These are phyloP conservation scores for Aspergillus fumigatiaffinis DNA, from an alignment of 2,329 filamentous ascomycete species.

Conservation along the genomic window DNA sequence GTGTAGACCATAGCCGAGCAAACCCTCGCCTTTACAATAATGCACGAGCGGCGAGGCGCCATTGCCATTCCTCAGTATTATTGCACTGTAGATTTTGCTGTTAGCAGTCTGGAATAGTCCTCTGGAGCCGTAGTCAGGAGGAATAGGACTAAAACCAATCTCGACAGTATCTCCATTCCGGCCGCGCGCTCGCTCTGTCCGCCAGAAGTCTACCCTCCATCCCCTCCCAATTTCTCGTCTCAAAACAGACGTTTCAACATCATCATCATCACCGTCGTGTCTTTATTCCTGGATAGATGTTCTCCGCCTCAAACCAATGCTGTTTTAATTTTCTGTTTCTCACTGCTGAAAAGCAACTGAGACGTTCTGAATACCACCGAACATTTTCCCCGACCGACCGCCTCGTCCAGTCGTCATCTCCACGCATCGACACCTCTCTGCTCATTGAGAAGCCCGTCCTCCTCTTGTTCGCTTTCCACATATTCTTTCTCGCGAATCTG, in stretches of 20 bases:
- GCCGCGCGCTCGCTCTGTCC: not conserved
- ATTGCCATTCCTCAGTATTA: not conserved
- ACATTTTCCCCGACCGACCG: constrained; percentile 21
- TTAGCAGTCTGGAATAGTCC: not conserved
- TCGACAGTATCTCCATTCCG: not conserved
- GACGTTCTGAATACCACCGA: constrained; percentile 6
- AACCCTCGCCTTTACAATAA: not conserved
- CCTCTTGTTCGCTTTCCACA: constrained; percentile 6
- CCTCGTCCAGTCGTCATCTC: constrained; percentile 21
- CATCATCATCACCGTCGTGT: not conserved
- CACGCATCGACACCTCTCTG: constrained; percentile 16
- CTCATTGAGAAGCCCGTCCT: not conserved
- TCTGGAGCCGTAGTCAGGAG: not conserved
- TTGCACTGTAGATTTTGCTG: not conserved
- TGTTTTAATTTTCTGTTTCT: not conserved
- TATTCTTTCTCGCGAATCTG: constrained; percentile 5
- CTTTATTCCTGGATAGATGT: not conserved
- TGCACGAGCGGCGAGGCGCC: not conserved
- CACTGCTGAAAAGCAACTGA: constrained; percentile 5
- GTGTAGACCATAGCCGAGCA: not conserved
- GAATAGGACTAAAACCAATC: not conserved
- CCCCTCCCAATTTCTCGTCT: not conserved
- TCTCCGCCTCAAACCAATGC: not conserved
- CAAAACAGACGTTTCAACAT: not conserved
- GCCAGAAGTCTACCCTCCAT: not conserved